These are phyloP conservation scores for Piromyces finnis DNA, from an alignment of 192 early-diverging fungal genomes.

Conservation along the genomic window DNA sequence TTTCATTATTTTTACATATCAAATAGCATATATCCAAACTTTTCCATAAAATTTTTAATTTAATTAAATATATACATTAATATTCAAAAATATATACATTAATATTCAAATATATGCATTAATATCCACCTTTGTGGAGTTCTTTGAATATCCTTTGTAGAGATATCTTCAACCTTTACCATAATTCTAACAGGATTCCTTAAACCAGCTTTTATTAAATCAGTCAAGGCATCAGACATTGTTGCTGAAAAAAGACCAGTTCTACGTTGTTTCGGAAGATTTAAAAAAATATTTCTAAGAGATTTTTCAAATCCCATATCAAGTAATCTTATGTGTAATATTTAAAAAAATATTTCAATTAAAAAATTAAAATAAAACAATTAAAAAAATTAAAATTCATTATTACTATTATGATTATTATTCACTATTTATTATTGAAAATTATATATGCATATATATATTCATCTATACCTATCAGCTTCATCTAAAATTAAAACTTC, in stretches of 20 bases:
- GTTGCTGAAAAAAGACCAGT: constrained; percentile 95
- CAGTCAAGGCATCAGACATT: constrained; percentile 72
- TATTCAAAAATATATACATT: no score
- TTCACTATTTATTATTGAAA: no score
- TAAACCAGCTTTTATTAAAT: constrained; percentile 70
- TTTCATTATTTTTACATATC: constrained; percentile 61
- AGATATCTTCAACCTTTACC: constrained; percentile 63
- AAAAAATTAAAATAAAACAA: neutral
- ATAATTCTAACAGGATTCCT: constrained; percentile 78
- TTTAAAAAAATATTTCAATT: no score
- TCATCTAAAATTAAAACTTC: constrained; percentile 87
- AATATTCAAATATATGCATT: no score
- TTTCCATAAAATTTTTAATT: neutral
- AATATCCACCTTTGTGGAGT: neutral
- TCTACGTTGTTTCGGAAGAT: constrained; percentile 80
- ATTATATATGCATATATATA: no score
- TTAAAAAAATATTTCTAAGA: constrained; percentile 56
- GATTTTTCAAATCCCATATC: constrained; percentile 84
- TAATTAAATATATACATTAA: no score
- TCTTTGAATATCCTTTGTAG: neutral
- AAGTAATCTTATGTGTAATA: constrained; percentile 54
- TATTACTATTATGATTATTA: no score
- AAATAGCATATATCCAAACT: constrained; percentile 54
- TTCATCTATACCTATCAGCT: constrained; percentile 61
- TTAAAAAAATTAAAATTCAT: neutral